A percentile compares a stretch with the other conserved stretches of the same genome.
phyloP scores from a whole-genome alignment of 495 filamentous ascomycete genomes.

The Aspergillus carlsbadensis region DNA sequence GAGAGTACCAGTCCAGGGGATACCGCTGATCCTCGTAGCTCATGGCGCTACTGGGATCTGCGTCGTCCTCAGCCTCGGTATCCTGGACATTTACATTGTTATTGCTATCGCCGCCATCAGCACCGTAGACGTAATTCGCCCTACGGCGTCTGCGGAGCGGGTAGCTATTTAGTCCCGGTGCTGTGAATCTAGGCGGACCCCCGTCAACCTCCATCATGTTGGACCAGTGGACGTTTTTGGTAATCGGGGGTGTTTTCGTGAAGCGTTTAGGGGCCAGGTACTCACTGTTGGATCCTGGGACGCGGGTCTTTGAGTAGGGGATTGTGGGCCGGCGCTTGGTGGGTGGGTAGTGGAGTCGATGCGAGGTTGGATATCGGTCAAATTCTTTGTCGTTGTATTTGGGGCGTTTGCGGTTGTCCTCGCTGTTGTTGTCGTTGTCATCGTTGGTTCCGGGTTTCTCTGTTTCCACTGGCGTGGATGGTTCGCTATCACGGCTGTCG shows the following conservation, averaged over 20 bases:
- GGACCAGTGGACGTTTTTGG: conserved; percentile 19
- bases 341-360: background rate
- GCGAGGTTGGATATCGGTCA: background rate
- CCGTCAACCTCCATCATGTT: conserved; percentile 3
- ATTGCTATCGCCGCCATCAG: background rate
- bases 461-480: too few species aligned
- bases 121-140: background rate
- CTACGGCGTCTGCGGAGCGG: background rate
- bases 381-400: too few species aligned
- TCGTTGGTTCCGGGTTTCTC: too few species aligned
- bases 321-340: background rate
- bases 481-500: too few species aligned
- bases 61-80: too few species aligned
- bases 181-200: background rate
- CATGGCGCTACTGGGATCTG: too few species aligned
- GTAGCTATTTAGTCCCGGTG: background rate
- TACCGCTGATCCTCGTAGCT: background rate
- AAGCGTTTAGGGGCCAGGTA: too few species aligned
- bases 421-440: too few species aligned
- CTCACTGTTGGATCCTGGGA: too few species aligned
- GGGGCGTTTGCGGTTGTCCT: too few species aligned
- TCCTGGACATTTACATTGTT: background rate
- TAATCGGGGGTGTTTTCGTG: too few species aligned
- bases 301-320: background rate
- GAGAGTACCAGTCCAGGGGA: background rate